phyloP scores from a whole-genome alignment of 1,284 basidiomycete genomes.

The Cutaneotrichosporon spelunceum region DNA sequence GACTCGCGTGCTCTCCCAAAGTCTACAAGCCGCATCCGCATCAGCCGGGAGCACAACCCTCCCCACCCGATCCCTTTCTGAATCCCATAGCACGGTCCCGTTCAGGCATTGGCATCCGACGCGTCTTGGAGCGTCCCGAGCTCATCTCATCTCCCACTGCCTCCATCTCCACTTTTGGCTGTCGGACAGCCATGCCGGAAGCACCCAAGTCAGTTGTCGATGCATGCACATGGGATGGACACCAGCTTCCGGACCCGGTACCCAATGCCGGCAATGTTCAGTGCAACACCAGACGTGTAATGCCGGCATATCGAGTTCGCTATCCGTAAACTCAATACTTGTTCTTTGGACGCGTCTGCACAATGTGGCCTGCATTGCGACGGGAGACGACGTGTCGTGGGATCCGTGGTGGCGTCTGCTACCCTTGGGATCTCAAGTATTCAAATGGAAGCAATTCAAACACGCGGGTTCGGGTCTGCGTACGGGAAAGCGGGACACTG shows the following conservation, averaged over 20 bases:
- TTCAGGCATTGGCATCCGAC: not conserved
- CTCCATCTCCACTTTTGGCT: not conserved
- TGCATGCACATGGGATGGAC: not conserved
- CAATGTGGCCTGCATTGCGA: not conserved
- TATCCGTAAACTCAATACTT: too few species aligned
- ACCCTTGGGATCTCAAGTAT: not conserved
- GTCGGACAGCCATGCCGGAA: not conserved
- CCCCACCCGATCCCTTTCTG: not conserved
- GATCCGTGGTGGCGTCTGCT: not conserved
- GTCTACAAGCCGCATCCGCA: not conserved
- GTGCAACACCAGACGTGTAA: not conserved
- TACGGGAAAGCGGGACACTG: not conserved
- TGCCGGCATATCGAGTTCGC: not conserved
- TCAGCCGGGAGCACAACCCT: not conserved
- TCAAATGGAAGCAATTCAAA: not conserved
- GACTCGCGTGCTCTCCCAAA: too few species aligned
- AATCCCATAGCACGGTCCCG: not conserved
- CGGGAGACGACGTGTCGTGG: not conserved
- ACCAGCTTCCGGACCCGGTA: not conserved
- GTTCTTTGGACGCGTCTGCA: not conserved
- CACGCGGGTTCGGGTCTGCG: too few species aligned
- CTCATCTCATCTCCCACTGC: not conserved
- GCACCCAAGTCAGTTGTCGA: not conserved
- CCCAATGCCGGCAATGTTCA: not conserved
- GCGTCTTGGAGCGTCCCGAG: not conserved